These are phyloP conservation scores for Aureoboletus auriporus DNA, from an alignment of 768 basidiomycete species.

Conservation along the genomic window DNA sequence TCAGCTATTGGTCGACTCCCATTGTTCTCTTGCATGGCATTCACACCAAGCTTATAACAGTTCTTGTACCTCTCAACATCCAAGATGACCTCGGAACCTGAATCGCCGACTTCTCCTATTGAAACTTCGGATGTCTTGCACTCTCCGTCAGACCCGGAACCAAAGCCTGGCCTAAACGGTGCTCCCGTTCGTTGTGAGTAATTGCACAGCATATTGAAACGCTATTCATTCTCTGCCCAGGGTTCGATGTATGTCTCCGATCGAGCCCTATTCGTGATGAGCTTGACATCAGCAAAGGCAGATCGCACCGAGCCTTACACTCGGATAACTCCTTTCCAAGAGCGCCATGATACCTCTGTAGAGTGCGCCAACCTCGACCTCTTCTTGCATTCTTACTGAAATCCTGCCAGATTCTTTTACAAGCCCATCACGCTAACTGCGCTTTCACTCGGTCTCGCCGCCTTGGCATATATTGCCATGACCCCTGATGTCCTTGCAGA, in stretches of 20 bases:
- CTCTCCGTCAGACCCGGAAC: conserved; percentile 53
- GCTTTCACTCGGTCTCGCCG: conserved; percentile 58
- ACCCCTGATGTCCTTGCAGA: conserved; percentile 83
- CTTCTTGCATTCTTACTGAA: conserved; percentile 2
- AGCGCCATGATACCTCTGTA: conserved; percentile 75
- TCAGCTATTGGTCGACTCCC: not conserved
- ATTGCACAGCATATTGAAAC: not conserved
- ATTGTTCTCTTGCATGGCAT: not conserved
- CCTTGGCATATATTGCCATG: conserved; percentile 78
- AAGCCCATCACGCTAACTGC: conserved; percentile 79
- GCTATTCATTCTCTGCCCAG: conserved; percentile 33
- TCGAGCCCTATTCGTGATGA: conserved; percentile 5
- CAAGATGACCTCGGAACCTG: conserved; percentile 18
- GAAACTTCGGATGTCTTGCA: conserved; percentile 62
- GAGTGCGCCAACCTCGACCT: conserved; percentile 47
- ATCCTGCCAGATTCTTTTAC: conserved; percentile 73
- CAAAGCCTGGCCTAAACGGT: conserved; percentile 71
- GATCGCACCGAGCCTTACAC: conserved; percentile 83
- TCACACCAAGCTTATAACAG: too few species aligned
- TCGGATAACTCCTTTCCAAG: conserved; percentile 78
- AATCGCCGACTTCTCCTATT: conserved; percentile 37
- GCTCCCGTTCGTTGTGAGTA: conserved; percentile 77
- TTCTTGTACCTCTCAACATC: not conserved
- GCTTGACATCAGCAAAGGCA: conserved; percentile 45
- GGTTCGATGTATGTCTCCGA: conserved; percentile 73